phyloP scores from a whole-genome alignment of 768 basidiomycete genomes.

The Podaxis sp. region DNA sequence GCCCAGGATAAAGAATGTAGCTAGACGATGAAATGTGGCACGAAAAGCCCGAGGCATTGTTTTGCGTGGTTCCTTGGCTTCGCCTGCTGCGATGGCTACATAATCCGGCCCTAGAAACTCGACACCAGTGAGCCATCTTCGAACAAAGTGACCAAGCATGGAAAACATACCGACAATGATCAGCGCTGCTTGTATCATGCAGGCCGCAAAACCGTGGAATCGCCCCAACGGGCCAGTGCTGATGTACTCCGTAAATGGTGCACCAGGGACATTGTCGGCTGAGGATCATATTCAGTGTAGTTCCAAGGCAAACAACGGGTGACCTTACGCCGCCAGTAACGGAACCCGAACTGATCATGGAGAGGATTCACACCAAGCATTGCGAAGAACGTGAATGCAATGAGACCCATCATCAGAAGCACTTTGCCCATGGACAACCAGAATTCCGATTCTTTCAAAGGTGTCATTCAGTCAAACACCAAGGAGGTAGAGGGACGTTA shows the following conservation, averaged over 20 bases:
- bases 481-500: neutral
- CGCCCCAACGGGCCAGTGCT: slow-evolving; percentile 50
- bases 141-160: neutral
- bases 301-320: neutral
- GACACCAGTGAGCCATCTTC: neutral
- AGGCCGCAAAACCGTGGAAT: slow-evolving; percentile 61
- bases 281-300: neutral
- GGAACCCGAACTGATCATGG: slow-evolving; percentile 49
- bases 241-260: slow-evolving; percentile 56
- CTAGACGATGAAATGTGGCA: slow-evolving; percentile 74
- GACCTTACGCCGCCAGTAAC: slow-evolving; percentile 43
- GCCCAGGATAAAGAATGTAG: slow-evolving; percentile 73
- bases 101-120: slow-evolving; percentile 42
- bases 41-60: slow-evolving; percentile 70
- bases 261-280: slow-evolving; percentile 41
- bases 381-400: slow-evolving; percentile 50
- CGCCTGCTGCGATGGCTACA: slow-evolving; percentile 62
- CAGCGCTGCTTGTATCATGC: slow-evolving; percentile 57
- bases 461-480: neutral
- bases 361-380: slow-evolving; percentile 59
- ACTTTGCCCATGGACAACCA: slow-evolving; percentile 54
- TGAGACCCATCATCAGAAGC: slow-evolving; percentile 40
- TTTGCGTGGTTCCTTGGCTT: slow-evolving; percentile 64
- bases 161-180: slow-evolving; percentile 45
- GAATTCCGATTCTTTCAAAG: slow-evolving; percentile 44